A percentile compares a stretch with the other conserved stretches of the same genome.
phyloP scores from a whole-genome alignment of 768 basidiomycete species.

The Albatrellus ellisii region DNA sequence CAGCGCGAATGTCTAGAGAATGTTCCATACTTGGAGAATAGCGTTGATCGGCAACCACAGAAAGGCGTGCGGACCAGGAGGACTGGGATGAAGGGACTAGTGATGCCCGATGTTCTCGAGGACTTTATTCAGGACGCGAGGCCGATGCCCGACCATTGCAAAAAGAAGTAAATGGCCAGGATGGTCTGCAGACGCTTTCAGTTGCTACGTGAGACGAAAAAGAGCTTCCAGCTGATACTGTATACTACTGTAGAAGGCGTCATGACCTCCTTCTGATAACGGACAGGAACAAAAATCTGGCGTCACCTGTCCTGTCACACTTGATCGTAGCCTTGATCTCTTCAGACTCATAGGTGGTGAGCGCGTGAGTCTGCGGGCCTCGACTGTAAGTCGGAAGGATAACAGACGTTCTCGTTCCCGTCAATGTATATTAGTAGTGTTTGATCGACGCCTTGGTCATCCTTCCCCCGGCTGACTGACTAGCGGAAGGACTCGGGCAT shows the following conservation, averaged over 20 bases:
- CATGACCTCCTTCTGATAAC: no score
- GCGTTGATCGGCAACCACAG: no score
- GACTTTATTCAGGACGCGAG: conserved; percentile 65
- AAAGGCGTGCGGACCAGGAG: no score
- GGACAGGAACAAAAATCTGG: no score
- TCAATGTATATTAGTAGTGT: conserved; percentile 79
- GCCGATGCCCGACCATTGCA: conserved; percentile 78
- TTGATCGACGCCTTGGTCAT: conserved; percentile 50
- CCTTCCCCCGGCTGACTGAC: conserved; percentile 61
- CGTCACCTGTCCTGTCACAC: conserved; percentile 46
- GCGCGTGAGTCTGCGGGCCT: conserved; percentile 36
- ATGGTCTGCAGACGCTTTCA: conserved; percentile 66
- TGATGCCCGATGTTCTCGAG: conserved; percentile 58
- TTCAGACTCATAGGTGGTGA: conserved; percentile 61
- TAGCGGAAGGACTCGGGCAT: conserved; percentile 79
- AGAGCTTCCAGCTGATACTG: conserved; percentile 56
- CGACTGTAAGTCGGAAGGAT: neutral
- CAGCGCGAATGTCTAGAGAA: conserved; percentile 44
- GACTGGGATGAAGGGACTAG: conserved; percentile 44
- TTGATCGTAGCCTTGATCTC: conserved; percentile 73
- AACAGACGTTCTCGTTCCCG: conserved; percentile 40
- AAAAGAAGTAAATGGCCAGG: conserved; percentile 69
- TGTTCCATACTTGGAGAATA: conserved; percentile 75
- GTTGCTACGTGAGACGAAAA: conserved; percentile 58
- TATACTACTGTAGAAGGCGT: no score